Conservation (phyloP, 2,329 filamentous ascomycete genomes). For the Sporothrix pseudoabietina region DNA sequence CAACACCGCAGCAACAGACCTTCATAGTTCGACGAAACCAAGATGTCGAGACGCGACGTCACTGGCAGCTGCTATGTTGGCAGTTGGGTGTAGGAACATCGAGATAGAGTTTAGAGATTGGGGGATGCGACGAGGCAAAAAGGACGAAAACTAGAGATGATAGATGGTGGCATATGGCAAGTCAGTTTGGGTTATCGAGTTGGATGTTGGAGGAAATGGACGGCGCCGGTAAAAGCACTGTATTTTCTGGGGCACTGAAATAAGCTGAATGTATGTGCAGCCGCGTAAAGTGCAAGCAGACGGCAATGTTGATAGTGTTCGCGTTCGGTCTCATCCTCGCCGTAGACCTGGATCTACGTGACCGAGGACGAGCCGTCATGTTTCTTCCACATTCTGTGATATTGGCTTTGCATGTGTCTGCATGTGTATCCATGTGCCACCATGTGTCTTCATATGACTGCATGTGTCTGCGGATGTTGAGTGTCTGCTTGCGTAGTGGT, state of each 20-base stretch:
- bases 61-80: neutral
- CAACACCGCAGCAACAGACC: neutral
- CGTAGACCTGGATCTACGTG: neutral
- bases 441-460: neutral
- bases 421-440: neutral
- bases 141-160: neutral
- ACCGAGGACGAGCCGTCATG: neutral
- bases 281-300: neutral
- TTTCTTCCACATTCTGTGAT: neutral
- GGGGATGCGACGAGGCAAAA: neutral
- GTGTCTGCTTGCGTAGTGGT: neutral
- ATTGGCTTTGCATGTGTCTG: neutral
- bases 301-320: neutral
- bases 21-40: neutral
- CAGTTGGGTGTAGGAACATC: neutral
- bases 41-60: slow-evolving; percentile 18
- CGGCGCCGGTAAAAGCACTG: neutral
- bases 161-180: neutral
- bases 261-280: neutral
- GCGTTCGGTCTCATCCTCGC: neutral
- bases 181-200: neutral
- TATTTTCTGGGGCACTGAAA: neutral
- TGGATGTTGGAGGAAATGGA: neutral
- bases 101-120: neutral
- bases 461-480: neutral